Evolutionary conservation across 306 rosid genomes (phyloP).

Genomic region (Arachis stenosperma): DNA sequence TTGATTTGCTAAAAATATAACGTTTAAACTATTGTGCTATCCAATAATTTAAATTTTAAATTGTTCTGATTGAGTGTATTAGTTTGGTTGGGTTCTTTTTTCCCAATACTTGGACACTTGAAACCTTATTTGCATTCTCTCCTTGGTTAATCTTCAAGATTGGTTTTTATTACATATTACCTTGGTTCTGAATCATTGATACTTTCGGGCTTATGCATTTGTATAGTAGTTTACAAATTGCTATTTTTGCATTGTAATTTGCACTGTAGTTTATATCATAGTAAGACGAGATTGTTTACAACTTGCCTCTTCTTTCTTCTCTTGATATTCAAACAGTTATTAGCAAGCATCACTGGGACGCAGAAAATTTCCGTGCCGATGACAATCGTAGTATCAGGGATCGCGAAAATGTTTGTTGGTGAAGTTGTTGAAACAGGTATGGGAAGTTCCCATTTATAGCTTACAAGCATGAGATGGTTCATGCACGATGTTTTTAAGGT

Average conservation of each 20-base stretch:
- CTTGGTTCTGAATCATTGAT: slow-evolving; percentile 27
- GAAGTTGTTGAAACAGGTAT: slow-evolving; percentile 91
- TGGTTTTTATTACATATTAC: background rate
- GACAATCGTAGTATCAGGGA: slow-evolving; percentile 92
- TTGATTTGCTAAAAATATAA: background rate
- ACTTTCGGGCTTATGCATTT: background rate
- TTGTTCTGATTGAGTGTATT: background rate
- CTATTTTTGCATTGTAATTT: no score
- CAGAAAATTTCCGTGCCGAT: slow-evolving; percentile 88
- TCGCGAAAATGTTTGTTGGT: slow-evolving; percentile 92
- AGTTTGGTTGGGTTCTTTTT: slow-evolving; percentile 4
- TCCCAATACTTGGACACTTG: slow-evolving; percentile 4
- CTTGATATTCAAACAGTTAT: slow-evolving; percentile 55
- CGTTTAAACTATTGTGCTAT: background rate
- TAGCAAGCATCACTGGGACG: slow-evolving; percentile 81
- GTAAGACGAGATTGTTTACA: slow-evolving; percentile 19
- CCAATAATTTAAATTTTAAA: background rate
- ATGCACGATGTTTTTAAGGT: slow-evolving; percentile 3
- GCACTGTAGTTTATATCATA: slow-evolving; percentile 15
- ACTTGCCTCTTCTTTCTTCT: slow-evolving; percentile 7
- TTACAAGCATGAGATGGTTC: slow-evolving; percentile 12
- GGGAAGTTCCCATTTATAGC: slow-evolving; percentile 29
- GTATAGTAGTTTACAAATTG: background rate
- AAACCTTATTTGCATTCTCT: slow-evolving; percentile 4
- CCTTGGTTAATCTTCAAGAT: background rate